phyloP scores from a whole-genome alignment of 2,329 filamentous ascomycete species.

The Nothophoma quercina region DNA sequence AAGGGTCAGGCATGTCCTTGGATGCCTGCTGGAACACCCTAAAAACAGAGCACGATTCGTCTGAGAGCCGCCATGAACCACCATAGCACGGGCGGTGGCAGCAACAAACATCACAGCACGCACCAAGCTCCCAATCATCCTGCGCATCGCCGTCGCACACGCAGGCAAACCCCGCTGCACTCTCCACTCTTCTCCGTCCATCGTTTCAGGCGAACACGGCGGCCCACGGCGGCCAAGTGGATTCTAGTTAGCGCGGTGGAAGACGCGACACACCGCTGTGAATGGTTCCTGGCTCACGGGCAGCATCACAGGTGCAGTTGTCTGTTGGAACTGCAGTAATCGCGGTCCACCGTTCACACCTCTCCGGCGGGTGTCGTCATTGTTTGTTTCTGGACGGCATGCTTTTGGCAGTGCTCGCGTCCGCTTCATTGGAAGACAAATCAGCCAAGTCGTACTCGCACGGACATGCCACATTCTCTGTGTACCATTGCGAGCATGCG shows the following conservation, averaged over 20 bases:
- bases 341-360: neutral
- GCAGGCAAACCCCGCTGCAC: conserved; percentile 23
- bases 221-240: conserved; percentile 24
- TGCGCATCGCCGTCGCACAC: conserved; percentile 26
- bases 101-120: conserved; percentile 12
- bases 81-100: neutral
- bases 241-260: too few relatives aligned
- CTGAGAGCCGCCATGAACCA: conserved; percentile 4
- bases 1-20: conserved; percentile 6
- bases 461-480: conserved; percentile 24
- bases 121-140: conserved; percentile 21
- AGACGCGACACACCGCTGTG: conserved; percentile 36
- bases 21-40: conserved; percentile 5
- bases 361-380: conserved; percentile 10
- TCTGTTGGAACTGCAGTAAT: neutral
- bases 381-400: conserved; percentile 8
- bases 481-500: conserved; percentile 33
- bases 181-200: conserved; percentile 29
- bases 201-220: conserved; percentile 35
- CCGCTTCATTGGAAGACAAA: conserved; percentile 17
- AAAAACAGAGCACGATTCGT: conserved; percentile 10
- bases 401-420: conserved; percentile 21
- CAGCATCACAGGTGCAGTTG: neutral
- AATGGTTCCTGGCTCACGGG: neutral
- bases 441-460: conserved; percentile 22